Percentiles rank a stretch among this genome's conserved stretches.
These are phyloP conservation scores for Rhexocercosporidium sp. DNA, from an alignment of 2,329 filamentous ascomycete genomes.

Conservation along the genomic window DNA sequence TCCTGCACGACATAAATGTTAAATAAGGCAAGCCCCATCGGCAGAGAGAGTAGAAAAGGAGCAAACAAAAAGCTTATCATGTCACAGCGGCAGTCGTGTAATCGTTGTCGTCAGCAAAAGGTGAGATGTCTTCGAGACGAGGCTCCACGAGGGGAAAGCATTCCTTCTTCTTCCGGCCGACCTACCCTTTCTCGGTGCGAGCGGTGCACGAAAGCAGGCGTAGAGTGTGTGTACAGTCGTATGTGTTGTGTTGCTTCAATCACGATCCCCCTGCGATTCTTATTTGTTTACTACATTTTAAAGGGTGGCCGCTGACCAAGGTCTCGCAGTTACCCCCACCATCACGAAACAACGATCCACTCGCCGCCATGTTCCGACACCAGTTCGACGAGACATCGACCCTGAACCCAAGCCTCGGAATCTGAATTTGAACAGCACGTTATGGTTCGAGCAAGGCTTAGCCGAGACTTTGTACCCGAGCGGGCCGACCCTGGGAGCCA, in stretches of 20 bases:
- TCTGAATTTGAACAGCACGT: neutral
- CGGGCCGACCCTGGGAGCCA: neutral
- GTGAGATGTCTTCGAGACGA: neutral
- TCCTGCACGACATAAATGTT: too few species aligned
- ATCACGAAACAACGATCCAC: neutral
- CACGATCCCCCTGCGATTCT: too few species aligned
- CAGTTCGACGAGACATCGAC: neutral
- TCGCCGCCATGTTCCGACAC: neutral
- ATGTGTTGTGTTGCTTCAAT: neutral
- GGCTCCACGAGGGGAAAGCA: neutral
- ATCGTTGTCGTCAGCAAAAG: neutral
- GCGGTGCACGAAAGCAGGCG: neutral
- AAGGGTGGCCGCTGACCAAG: neutral
- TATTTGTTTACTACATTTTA: too few species aligned
- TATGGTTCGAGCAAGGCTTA: neutral
- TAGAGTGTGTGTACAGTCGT: neutral
- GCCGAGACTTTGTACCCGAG: neutral
- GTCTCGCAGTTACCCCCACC: neutral
- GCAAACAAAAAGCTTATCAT: too few species aligned
- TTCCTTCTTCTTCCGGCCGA: neutral
- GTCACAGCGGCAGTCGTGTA: too few species aligned
- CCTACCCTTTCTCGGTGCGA: neutral
- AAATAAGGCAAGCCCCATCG: too few species aligned
- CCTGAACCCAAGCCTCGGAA: neutral
- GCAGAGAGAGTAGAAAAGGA: too few species aligned